Conservation (phyloP, 768 basidiomycete species). For the Mycena sanguinolenta region DNA sequence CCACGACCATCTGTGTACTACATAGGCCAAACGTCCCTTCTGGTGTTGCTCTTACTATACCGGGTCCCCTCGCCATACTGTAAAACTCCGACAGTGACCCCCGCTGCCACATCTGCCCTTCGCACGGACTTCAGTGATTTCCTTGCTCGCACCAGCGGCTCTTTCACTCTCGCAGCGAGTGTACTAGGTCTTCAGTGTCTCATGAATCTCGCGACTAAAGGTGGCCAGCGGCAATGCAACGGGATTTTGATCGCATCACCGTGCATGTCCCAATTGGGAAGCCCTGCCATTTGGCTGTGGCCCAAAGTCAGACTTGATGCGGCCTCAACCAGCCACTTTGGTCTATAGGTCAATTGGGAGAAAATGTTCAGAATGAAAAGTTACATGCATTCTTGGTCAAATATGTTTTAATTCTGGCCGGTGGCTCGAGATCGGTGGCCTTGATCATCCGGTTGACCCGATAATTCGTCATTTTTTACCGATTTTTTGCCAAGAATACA, state of each 20-base stretch:
- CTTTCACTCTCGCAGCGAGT: too few relatives aligned
- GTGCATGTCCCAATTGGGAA: slow-evolving; percentile 11
- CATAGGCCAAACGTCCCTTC: too few relatives aligned
- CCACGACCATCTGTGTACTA: too few relatives aligned
- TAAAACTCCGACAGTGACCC: too few relatives aligned
- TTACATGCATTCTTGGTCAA: neutral
- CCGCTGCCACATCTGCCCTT: too few relatives aligned
- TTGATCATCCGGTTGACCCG: neutral
- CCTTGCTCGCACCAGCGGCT: too few relatives aligned
- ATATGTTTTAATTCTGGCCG: neutral
- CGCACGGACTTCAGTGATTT: too few relatives aligned
- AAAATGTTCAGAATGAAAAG: neutral
- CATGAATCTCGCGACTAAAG: too few relatives aligned
- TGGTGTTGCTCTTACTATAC: too few relatives aligned
- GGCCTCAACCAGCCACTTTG: neutral
- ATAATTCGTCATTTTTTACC: neutral
- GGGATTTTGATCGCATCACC: slow-evolving; percentile 12
- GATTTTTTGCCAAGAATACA: slow-evolving; percentile 16
- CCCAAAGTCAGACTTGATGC: neutral
- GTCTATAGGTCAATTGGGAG: neutral
- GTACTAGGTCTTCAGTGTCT: too few relatives aligned
- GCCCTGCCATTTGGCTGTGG: neutral
- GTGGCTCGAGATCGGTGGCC: too few relatives aligned
- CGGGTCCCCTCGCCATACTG: too few relatives aligned
- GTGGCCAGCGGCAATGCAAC: slow-evolving; percentile 11